phyloP scores from a whole-genome alignment of 257 asterid genomes.

The Primulina tabacum region DNA sequence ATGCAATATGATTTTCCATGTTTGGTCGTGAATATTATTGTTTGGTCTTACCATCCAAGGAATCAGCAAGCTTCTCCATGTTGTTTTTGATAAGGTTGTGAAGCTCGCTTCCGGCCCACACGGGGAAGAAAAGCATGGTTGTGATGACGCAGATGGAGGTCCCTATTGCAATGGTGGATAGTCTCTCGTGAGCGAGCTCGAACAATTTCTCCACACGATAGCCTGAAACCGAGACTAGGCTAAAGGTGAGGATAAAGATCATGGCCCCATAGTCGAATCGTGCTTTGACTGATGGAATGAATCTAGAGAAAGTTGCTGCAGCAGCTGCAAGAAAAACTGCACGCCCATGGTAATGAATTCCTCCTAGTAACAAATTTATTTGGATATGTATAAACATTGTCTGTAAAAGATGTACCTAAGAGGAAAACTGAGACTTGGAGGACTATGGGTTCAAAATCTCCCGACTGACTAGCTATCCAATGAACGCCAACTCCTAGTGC shows the following conservation, averaged over 20 bases:
- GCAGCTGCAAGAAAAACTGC: constrained; percentile 52
- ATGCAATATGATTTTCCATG: neutral
- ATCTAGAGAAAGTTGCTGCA: constrained; percentile 76
- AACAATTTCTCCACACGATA: constrained; percentile 69
- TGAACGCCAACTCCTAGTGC: constrained; percentile 84
- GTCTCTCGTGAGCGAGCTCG: constrained; percentile 64
- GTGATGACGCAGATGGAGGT: constrained; percentile 60
- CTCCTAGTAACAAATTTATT: neutral
- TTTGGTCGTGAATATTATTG: neutral
- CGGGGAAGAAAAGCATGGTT: constrained; percentile 59
- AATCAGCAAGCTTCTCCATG: constrained; percentile 69
- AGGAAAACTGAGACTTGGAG: constrained; percentile 69
- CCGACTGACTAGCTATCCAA: constrained; percentile 72
- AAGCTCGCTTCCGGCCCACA: constrained; percentile 84
- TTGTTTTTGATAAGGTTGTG: constrained; percentile 56
- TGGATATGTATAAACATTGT: neutral
- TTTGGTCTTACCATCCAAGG: constrained; percentile 57
- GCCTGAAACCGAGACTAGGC: constrained; percentile 82
- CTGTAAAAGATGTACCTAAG: constrained; percentile 40
- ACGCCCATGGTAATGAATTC: constrained; percentile 8
- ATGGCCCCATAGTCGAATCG: constrained; percentile 75
- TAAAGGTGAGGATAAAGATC: constrained; percentile 83
- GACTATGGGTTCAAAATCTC: constrained; percentile 60
- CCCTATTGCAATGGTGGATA: constrained; percentile 73
- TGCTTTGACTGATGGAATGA: constrained; percentile 71